Evolutionary conservation across 495 filamentous ascomycete genomes (phyloP).

Genomic region (Aspergillus affinis): DNA sequence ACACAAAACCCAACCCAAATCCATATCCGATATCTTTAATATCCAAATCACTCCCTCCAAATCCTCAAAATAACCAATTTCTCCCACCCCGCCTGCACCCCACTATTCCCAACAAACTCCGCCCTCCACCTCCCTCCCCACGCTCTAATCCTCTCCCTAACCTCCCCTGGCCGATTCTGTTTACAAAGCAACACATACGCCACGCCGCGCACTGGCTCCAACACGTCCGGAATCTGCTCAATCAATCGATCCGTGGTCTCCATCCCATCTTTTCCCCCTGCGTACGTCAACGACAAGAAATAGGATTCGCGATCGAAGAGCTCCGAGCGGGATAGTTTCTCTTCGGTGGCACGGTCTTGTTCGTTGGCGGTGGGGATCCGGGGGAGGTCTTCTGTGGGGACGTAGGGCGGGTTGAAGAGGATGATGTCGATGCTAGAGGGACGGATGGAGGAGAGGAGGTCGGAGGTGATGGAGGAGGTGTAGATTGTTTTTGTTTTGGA

Average conservation of each 20-base stretch:
- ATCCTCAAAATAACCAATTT: slow-evolving; percentile 79
- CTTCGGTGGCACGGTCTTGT: slow-evolving; percentile 10
- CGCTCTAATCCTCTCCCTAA: slow-evolving; percentile 61
- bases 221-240: slow-evolving; percentile 57
- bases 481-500: slow-evolving; percentile 32
- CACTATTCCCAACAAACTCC: slow-evolving; percentile 80
- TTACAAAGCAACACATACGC: slow-evolving; percentile 88
- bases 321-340: slow-evolving; percentile 27
- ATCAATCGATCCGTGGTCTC: slow-evolving; percentile 81
- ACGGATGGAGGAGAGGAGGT: slow-evolving; percentile 62
- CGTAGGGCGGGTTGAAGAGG: slow-evolving; percentile 96
- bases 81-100: slow-evolving; percentile 89
- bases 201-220: slow-evolving; percentile 65
- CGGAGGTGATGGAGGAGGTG: slow-evolving; percentile 61
- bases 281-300: slow-evolving; percentile 83
- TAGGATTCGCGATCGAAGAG: slow-evolving; percentile 71
- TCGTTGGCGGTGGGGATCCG: slow-evolving; percentile 34
- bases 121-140: slow-evolving; percentile 65
- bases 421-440: slow-evolving; percentile 69
- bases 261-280: slow-evolving; percentile 88
- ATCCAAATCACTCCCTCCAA: slow-evolving; percentile 49
- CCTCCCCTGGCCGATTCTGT: slow-evolving; percentile 77
- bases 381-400: slow-evolving; percentile 77
- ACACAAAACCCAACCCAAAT: too few species aligned
- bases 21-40: too few species aligned